Conservation (phyloP, 176 grass and related monocot genomes). For the Phoenix roebelenii region DNA sequence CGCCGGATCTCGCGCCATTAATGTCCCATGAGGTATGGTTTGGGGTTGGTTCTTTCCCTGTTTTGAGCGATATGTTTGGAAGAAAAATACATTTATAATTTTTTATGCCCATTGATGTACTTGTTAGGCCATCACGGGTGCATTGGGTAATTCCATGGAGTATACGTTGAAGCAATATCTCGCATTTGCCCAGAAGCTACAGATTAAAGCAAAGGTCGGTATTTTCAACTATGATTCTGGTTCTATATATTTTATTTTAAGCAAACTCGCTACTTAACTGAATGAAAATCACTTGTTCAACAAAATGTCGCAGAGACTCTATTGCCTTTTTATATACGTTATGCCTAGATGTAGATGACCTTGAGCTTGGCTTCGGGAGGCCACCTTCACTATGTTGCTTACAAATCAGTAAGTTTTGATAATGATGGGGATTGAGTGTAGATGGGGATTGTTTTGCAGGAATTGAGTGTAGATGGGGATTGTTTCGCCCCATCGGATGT, state of each 20-base stretch:
- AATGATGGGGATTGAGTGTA: constrained; percentile 40
- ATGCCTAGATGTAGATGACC: too few species aligned
- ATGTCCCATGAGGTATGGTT: constrained; percentile 78
- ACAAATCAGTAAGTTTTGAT: too few species aligned
- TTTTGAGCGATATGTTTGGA: background rate
- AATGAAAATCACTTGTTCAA: too few species aligned
- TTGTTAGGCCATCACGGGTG: constrained; percentile 51
- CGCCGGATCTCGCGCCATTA: constrained; percentile 58
- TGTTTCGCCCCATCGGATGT: constrained; percentile 57
- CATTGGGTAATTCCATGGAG: constrained; percentile 69
- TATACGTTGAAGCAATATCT: constrained; percentile 89
- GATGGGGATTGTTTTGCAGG: constrained; percentile 52
- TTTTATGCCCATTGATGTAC: background rate
- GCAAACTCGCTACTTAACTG: too few species aligned
- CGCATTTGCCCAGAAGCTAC: constrained; percentile 62
- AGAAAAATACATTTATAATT: too few species aligned
- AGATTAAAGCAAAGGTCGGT: constrained; percentile 57
- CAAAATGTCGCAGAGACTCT: too few species aligned
- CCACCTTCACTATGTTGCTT: too few species aligned
- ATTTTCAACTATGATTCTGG: background rate
- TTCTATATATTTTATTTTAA: too few species aligned
- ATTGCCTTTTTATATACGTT: too few species aligned
- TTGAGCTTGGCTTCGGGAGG: too few species aligned
- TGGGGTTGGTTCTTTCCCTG: background rate
- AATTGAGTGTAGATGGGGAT: constrained; percentile 52